Percentiles rank a stretch among this genome's conserved stretches.
These are phyloP conservation scores for Buddleja alternifolia DNA, from an alignment of 257 asterid genomes.

Conservation along the genomic window DNA sequence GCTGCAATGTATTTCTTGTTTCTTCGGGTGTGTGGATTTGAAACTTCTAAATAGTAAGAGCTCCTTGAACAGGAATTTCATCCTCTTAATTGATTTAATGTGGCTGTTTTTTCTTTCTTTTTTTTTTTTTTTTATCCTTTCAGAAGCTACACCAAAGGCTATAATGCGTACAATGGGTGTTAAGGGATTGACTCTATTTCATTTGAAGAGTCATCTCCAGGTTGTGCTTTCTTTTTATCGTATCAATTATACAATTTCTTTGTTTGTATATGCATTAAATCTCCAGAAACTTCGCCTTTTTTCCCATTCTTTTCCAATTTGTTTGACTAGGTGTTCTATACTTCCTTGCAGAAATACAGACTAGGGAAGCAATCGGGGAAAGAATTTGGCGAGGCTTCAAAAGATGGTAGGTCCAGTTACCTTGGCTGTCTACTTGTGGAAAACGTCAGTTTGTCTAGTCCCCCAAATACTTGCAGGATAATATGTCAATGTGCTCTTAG, in stretches of 20 bases:
- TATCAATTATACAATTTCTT: neutral
- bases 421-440: slow-evolving; percentile 25
- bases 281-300: slow-evolving; percentile 12
- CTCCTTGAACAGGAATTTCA: neutral
- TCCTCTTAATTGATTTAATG: neutral
- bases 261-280: slow-evolving; percentile 18
- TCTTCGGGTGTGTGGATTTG: slow-evolving; percentile 17
- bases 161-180: slow-evolving; percentile 89
- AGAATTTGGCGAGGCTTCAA: slow-evolving; percentile 69
- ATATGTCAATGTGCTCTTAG: slow-evolving; percentile 2
- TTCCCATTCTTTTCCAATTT: slow-evolving; percentile 6
- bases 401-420: slow-evolving; percentile 65
- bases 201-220: slow-evolving; percentile 91
- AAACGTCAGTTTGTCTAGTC: slow-evolving; percentile 1
- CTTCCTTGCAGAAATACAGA: slow-evolving; percentile 71
- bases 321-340: slow-evolving; percentile 28
- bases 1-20: neutral
- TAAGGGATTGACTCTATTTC: slow-evolving; percentile 86
- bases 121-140: too few species aligned
- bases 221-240: slow-evolving; percentile 37
- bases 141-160: slow-evolving; percentile 97
- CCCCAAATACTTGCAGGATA: slow-evolving; percentile 8
- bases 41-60: slow-evolving; percentile 14
- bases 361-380: slow-evolving; percentile 88
- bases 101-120: too few species aligned